Base-by-base conservation (phyloP, 345 rosid genomes). In the Noccaea bulbosa region DNA sequence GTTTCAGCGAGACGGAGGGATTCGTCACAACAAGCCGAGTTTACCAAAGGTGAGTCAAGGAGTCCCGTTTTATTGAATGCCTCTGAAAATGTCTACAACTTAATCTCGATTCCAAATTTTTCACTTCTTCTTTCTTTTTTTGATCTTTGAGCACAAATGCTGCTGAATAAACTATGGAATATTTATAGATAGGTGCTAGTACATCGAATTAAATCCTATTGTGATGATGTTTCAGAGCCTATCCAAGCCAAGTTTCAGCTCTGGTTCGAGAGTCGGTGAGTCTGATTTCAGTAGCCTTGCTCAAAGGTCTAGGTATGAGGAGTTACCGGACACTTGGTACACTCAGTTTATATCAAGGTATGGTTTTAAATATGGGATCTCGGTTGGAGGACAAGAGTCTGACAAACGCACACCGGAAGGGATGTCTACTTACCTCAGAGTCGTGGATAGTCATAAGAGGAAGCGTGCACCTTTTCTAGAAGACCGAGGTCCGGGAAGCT, bases 281-380 rank as follows among this genome's bases (percentile, higher is more conserved):
- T 67, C 87, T 57, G 89, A 87, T 71, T 78, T 67, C 61, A 84
- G 85, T 53, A 81, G 72, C 70, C 34, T 80, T 39, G 56, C 88
- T 52, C 96, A 88, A 70, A 83, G 92, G 65, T 78, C 80, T 12
- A 83, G 86, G 83, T 83, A 71, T n/a, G 97, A 91, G 27, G 97
- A 88, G 34, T 79, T 93, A 49, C 98, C 97, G 0, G 97, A 89
- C 56, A 81, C 84, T n/a, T 93, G 98, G 98, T 91, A 91, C 65
- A 84, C 78, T 78, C 94, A 84, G 77, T 91, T 89, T 65, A 80
- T 86, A 1, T 89, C 87, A 64, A 87, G 84, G 75, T 80, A 83
- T 74, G 82, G 78, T 69, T 81, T 76, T 45, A 83, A 83, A 69
- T 84, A 86, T 1, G 87, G 81, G 62, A 27, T 85, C 70, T 83